Percentiles rank a stretch among this genome's conserved stretches.
Evolutionary conservation across 2,329 filamentous ascomycete genomes (phyloP).

Genomic region (Fusarium algeriense): DNA sequence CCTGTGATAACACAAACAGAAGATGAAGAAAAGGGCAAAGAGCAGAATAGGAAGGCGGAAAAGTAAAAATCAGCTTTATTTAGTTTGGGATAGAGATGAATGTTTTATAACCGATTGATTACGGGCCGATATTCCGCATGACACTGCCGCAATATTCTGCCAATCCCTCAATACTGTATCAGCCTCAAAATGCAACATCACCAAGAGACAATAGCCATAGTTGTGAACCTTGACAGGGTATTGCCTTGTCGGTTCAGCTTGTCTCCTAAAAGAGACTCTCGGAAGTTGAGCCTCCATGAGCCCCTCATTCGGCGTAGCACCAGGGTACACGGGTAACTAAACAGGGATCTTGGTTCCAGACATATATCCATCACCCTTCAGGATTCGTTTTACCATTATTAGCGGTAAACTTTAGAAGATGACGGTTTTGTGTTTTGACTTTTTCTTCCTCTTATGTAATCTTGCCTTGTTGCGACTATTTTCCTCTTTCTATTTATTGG

Average conservation of each 20-base stretch:
- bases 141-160: background rate
- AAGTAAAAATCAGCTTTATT: background rate
- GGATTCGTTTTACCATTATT: conserved; percentile 4
- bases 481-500: background rate
- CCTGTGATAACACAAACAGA: background rate
- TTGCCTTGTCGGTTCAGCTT: background rate
- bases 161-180: background rate
- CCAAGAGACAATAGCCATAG: background rate
- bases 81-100: background rate
- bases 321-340: background rate
- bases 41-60: conserved; percentile 9
- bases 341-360: conserved; percentile 13
- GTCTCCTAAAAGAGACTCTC: background rate
- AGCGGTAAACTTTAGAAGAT: conserved; percentile 1
- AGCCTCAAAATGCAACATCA: conserved; percentile 2
- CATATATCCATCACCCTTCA: conserved; percentile 1
- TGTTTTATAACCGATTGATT: background rate
- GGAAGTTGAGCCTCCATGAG: conserved; percentile 23
- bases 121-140: background rate
- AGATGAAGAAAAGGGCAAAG: conserved; percentile 14
- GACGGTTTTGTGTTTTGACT: background rate
- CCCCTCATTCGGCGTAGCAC: conserved; percentile 11
- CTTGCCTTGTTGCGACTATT: background rate
- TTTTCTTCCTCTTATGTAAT: background rate
- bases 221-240: background rate